Percentiles rank a stretch among this genome's conserved stretches.
Evolutionary conservation across 202 grass and related monocot genomes (phyloP).

Genomic region (Setaria italica): DNA sequence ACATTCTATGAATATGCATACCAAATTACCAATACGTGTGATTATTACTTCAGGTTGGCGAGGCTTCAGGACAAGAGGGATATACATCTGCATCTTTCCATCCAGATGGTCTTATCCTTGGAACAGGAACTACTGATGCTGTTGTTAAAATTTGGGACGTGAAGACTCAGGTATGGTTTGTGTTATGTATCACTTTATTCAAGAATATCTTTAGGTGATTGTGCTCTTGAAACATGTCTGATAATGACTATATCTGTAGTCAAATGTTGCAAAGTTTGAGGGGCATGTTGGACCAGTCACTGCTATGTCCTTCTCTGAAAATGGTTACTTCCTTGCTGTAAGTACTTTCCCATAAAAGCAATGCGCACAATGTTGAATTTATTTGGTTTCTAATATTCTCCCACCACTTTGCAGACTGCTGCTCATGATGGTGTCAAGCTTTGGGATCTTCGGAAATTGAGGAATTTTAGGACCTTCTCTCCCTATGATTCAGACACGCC

Average conservation of each 20-base stretch:
- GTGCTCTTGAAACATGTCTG: conserved; percentile 33
- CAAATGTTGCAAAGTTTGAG: conserved; percentile 88
- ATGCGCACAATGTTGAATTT: conserved; percentile 13
- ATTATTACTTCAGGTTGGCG: conserved; percentile 66
- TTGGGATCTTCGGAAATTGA: conserved; percentile 99
- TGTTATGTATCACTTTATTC: conserved; percentile 14
- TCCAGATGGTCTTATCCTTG: conserved; percentile 98
- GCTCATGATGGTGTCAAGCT: conserved; percentile 98
- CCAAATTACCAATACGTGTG: neutral
- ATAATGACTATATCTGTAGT: conserved; percentile 58
- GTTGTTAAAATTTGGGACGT: conserved; percentile 99
- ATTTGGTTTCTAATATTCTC: conserved; percentile 44
- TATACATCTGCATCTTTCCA: conserved; percentile 94
- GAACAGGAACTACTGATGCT: conserved; percentile 87
- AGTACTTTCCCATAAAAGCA: conserved; percentile 32
- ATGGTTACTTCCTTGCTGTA: conserved; percentile 99
- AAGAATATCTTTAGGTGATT: conserved; percentile 32
- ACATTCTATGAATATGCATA: neutral
- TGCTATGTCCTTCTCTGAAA: conserved; percentile 99
- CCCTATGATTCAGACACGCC: conserved; percentile 89
- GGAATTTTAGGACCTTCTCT: conserved; percentile 95
- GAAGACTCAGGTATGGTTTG: conserved; percentile 82
- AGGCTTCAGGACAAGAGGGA: conserved; percentile 77
- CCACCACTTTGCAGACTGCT: conserved; percentile 67
- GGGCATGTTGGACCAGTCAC: conserved; percentile 92